Base-by-base conservation (phyloP, 305 asterid genomes). In the Plantago coronopus region DNA sequence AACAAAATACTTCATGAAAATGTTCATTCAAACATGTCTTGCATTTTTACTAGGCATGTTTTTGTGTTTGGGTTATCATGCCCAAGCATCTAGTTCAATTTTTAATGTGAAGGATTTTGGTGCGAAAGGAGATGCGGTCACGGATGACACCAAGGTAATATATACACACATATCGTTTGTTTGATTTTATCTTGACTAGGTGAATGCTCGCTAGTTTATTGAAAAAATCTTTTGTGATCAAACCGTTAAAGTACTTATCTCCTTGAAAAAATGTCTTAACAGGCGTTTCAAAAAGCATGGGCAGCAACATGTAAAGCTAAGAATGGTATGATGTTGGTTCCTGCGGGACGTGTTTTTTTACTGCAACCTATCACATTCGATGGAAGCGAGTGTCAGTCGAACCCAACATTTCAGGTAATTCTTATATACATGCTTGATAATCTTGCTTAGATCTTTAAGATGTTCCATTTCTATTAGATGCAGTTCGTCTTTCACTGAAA, bases 231-330 rank as follows among this genome's bases (percentile, higher is more conserved):
- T n/a, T n/a, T n/a, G n/a, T n/a, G n/a, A n/a, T n/a, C n/a, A n/a
- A n/a, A n/a, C n/a, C n/a, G n/a, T n/a, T n/a, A n/a, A 27, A 14
- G 13, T 21, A 15, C 23, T 16, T 54, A 12, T 29, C 11, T 13
- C 7, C 5, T 17, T 16, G 0, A 29, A 29, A 13, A n/a, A 34
- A 56, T 37, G 7, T 17, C 34, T 59, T 27, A 3, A 16, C 55
- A 67, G 77, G 76, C 76, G 40, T 72, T 72, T 57, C 0, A 4
- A 17, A 42, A 18, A 21, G 27, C 77, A 58, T 62, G 69, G 66
- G 2, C 14, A 21, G 22, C 49, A 37, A 53, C 77, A 21, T 72
- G 77, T 44, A 22, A 66, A 62, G 60, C 21, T 10, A 25, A 57
- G 0, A 58, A 64, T 34, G 69, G 70, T 6, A 47, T 67, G 31